Evolutionary conservation across 2,329 filamentous ascomycete genomes (phyloP), one percentile per base, ranked within the genome.

Genomic region (Ophiostoma sp.): DNA sequence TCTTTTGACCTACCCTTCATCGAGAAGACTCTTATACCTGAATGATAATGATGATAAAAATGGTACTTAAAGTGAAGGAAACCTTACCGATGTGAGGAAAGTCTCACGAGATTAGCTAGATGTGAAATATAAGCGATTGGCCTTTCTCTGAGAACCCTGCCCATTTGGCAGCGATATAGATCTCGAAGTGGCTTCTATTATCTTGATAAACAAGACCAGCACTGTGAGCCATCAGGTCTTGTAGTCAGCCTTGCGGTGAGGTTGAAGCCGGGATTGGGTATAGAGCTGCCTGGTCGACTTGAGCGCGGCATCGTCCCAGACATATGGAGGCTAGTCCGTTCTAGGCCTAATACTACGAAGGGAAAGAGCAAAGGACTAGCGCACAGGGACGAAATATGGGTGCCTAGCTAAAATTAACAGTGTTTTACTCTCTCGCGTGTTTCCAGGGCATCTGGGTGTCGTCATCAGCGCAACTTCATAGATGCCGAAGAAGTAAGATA

Each of bases 271-370:
- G 49, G 18, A 55, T 11, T 55, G 49, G 49, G 27, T 55, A 55
- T 55, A 6, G 18, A 55, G 49, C 49, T 55, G 49, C 49, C 49
- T 55, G 49, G 49, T 11, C 49, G 49, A 55, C 49, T 52, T 52
- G 6, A 8, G 9, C 9, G 18, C n/a, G 18, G 8, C 8, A 55
- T 55, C 4, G 49, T 18, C n/a, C 47, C 49, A 55, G 18, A 55
- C 49, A 7, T 27, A 8, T 55, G 18, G 49, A 4, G n/a, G 18
- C 49, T 55, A 55, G 49, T 55, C 49, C 18, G n/a, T 36, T 12
- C n/a, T 55, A 18, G 49, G 49, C 49, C 49, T n/a, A 55, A 55
- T 55, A 55, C 49, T 55, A 18, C 49, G 49, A 55, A 55, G 27
- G 27, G 55, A 38, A 38, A 60, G 55, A 60, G 3, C 18, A 12